Percentiles rank a stretch among this genome's conserved stretches.
These are phyloP conservation scores for Calamus simplicifolius DNA, from an alignment of 176 grass and related monocot genomes.

Conservation along the genomic window DNA sequence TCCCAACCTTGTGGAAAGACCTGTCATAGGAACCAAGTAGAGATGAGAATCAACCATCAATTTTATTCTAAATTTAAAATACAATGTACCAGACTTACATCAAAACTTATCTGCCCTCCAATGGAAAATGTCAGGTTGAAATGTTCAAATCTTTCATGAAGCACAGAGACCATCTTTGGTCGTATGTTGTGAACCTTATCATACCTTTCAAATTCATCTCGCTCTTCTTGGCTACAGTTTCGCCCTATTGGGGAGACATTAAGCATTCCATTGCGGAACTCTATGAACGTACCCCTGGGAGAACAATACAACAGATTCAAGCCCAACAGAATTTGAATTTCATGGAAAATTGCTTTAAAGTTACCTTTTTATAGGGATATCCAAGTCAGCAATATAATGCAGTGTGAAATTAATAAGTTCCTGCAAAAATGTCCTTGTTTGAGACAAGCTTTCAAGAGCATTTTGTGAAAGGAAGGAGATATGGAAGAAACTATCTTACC, in stretches of 20 bases:
- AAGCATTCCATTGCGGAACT: too few species aligned
- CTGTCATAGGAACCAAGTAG: constrained; percentile 21
- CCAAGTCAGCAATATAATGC: too few species aligned
- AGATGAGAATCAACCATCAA: constrained; percentile 13
- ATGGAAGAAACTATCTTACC: too few species aligned
- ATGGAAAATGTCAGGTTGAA: constrained; percentile 92
- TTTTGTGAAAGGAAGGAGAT: too few species aligned
- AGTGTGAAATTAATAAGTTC: too few species aligned
- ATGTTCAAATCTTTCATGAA: constrained; percentile 84
- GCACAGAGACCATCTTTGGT: constrained; percentile 83
- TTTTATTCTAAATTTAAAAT: background rate
- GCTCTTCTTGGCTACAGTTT: constrained; percentile 95
- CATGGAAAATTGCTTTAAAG: too few species aligned
- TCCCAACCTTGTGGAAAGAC: constrained; percentile 94
- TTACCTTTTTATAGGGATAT: too few species aligned
- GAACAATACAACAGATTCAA: too few species aligned
- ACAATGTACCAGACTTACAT: constrained; percentile 38
- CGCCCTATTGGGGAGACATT: constrained; percentile 96
- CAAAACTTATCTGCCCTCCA: constrained; percentile 95
- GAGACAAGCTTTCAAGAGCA: too few species aligned
- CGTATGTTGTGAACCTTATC: constrained; percentile 89
- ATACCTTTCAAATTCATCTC: constrained; percentile 83
- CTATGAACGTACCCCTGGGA: too few species aligned
- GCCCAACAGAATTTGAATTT: too few species aligned
- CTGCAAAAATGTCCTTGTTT: too few species aligned